Base-by-base conservation (phyloP, 805 yeast genomes). In the Wickerhamiella nectarea region DNA sequence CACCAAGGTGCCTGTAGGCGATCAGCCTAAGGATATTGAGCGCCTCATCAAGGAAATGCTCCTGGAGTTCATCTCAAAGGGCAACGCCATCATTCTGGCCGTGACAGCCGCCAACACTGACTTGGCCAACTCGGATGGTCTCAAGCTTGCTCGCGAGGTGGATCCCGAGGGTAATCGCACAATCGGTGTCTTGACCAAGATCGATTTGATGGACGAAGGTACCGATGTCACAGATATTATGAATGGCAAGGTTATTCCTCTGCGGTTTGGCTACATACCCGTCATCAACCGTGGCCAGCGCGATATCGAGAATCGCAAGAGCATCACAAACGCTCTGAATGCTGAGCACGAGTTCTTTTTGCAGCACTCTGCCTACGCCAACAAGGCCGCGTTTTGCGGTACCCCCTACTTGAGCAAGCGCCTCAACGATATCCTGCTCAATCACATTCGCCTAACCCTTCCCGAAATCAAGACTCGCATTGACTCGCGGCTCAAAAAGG, bases 1-100 rank as follows among this genome's bases (percentile, higher is more conserved):
- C 56, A 91, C 98, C 20, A 91, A 91, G 61, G 97, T 91, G 31
- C 98, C 98, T 6, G 96, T 91, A 38, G 98, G 98, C 44, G 98
- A 91, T 63, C 98, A 91, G 65, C 98, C 98, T 46, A 82, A 81
- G 58, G 98, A 91, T 61, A 91, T 91, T 52, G 98, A 91, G 67
- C 77, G 73, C 52, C 95, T 84, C 62, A 91, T 91, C 56, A 80
- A 84, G 61, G 94, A 85, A 52, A 80, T 91, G 84, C 72, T 91
- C 43, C 71, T 91, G 72, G 86, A 86, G 63, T 91, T 81, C 60
- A 87, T 91, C 52, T 80, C 95, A 19, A 85, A 86, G 57, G 97
- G 97, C 50, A 91, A 91, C 58, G 95, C 97, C 48, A 85, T 91
- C 52, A 80, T 91, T 48, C 70, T 91, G 46, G 89, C 96, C 0